Evolutionary conservation across 768 basidiomycete species (phyloP).

Genomic region (Strobilomyces dryophilus): DNA sequence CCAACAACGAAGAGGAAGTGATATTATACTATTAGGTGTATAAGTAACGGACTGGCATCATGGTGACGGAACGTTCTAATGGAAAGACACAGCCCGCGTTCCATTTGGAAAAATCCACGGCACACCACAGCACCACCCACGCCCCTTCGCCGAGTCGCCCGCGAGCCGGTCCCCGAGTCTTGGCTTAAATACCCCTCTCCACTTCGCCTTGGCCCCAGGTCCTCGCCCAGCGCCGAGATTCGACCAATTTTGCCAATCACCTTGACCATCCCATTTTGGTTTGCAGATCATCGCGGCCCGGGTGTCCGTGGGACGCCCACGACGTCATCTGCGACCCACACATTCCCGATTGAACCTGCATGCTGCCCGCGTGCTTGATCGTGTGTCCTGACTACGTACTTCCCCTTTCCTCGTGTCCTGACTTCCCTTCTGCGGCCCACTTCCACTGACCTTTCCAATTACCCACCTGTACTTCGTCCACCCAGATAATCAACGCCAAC

Average conservation of each 20-base stretch:
- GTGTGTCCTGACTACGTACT: slow-evolving; percentile 1
- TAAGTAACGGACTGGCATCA: too few relatives aligned
- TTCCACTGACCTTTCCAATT: neutral
- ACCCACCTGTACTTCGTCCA: neutral
- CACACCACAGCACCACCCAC: slow-evolving; percentile 10
- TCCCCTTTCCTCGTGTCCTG: neutral
- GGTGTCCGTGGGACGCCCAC: neutral
- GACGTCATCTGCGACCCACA: slow-evolving; percentile 17
- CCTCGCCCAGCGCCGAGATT: neutral
- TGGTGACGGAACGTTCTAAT: slow-evolving; percentile 24
- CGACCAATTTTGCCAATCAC: neutral
- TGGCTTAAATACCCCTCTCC: neutral
- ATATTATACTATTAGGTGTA: too few relatives aligned
- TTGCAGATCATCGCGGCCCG: slow-evolving; percentile 22
- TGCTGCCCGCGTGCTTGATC: slow-evolving; percentile 15
- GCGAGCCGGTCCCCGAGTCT: neutral
- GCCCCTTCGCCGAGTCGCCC: neutral
- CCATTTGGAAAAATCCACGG: slow-evolving; percentile 12
- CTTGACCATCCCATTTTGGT: slow-evolving; percentile 18
- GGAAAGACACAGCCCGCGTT: slow-evolving; percentile 29
- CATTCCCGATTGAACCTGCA: slow-evolving; percentile 14
- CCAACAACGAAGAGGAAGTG: too few relatives aligned
- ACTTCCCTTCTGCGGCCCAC: slow-evolving; percentile 1
- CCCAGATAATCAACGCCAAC: slow-evolving; percentile 8
- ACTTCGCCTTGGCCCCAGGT: neutral